Percentiles rank a stretch among this genome's conserved stretches.
phyloP scores from a whole-genome alignment of 1,284 basidiomycete species.

The Paramarasmius palmivorus region DNA sequence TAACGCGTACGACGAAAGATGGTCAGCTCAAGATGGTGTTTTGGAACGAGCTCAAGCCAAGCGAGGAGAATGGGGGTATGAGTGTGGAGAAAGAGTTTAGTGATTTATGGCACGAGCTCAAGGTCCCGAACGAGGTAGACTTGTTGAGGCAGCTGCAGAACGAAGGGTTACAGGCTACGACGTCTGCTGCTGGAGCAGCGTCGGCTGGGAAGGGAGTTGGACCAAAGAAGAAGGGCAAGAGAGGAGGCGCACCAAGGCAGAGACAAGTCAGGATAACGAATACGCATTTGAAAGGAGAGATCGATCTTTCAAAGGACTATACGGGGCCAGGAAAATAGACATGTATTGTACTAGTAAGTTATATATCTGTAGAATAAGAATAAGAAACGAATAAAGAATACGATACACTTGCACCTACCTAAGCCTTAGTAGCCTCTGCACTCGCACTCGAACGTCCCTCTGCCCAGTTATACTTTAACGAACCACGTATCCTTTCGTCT shows the following conservation, averaged over 20 bases:
- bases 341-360: too few relatives aligned
- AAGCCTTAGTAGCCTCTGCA: too few relatives aligned
- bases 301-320: conserved; percentile 80
- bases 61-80: conserved; percentile 66
- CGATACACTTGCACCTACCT: too few relatives aligned
- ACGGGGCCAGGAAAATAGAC: conserved; percentile 47
- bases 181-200: conserved; percentile 51
- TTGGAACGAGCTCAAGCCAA: conserved; percentile 85
- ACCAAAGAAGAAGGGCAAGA: conserved; percentile 87
- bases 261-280: conserved; percentile 84
- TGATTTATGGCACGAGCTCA: conserved; percentile 83
- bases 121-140: conserved; percentile 84
- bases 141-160: conserved; percentile 73
- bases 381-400: too few relatives aligned
- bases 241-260: conserved; percentile 67
- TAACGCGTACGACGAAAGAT: conserved; percentile 82
- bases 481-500: conserved; percentile 55
- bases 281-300: conserved; percentile 79
- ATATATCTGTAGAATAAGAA: too few relatives aligned
- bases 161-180: conserved; percentile 76
- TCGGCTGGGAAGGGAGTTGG: conserved; percentile 53
- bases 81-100: conserved; percentile 85
- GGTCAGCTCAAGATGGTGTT: conserved; percentile 87
- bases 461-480: conserved; percentile 63
- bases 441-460: conserved; percentile 45